A percentile compares a stretch with the other conserved stretches of the same genome.
These are phyloP conservation scores for Aspergillus brasiliensis DNA, from an alignment of 2,329 filamentous ascomycete species.

Conservation along the genomic window DNA sequence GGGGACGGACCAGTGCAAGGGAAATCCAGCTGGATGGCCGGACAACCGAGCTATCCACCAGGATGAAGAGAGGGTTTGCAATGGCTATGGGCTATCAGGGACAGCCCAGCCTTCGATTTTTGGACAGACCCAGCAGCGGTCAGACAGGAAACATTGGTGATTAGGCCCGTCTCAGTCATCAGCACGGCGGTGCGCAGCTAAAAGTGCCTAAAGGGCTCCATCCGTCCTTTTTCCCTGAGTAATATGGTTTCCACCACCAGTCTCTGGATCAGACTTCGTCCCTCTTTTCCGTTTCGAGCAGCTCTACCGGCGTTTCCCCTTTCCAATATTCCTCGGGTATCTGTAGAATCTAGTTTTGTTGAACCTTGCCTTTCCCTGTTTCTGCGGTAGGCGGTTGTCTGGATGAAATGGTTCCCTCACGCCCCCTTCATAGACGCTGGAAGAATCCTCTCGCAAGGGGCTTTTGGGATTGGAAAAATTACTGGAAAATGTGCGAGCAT, in stretches of 20 bases:
- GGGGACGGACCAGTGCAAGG: not conserved
- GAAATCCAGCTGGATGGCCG: not conserved
- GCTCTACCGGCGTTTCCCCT: not conserved
- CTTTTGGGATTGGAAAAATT: not conserved
- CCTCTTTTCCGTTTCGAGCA: not conserved
- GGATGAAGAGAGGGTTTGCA: not conserved
- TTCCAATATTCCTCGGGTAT: not conserved
- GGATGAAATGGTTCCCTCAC: not conserved
- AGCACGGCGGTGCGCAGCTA: not conserved
- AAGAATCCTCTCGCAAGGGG: not conserved
- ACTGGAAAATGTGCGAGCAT: not conserved
- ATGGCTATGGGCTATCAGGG: not conserved
- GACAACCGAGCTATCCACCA: not conserved
- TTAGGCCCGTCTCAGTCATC: not conserved
- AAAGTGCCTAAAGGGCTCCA: not conserved
- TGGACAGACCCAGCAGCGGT: not conserved
- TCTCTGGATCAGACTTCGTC: not conserved
- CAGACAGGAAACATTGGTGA: not conserved
- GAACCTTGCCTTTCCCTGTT: conserved; percentile 2
- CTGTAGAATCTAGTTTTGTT: not conserved
- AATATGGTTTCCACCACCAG: not conserved
- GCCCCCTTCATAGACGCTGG: not conserved
- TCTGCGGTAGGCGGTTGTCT: not conserved
- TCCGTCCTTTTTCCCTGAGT: not conserved
- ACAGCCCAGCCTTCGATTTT: not conserved